phyloP scores from a whole-genome alignment of 352 stramenopile genomes.

The Phytophthora capsici region DNA sequence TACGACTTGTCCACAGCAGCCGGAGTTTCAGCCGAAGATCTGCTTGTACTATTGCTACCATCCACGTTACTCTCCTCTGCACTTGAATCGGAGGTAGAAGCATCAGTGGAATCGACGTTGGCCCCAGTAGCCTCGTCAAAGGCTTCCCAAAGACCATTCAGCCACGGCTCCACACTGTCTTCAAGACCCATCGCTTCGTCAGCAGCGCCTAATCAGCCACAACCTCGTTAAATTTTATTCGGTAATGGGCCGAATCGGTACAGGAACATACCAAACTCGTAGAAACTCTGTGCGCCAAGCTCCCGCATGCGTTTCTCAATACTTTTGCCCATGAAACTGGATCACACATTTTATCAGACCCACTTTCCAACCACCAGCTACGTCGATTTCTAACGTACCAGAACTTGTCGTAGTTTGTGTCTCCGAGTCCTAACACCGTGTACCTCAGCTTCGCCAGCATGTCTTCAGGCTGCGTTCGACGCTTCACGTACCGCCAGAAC shows the following conservation, averaged over 20 bases:
- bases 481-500: conserved; percentile 94
- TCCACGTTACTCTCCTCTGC: conserved; percentile 15
- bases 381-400: conserved; percentile 70
- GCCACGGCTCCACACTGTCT: conserved; percentile 94
- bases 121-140: conserved; percentile 48
- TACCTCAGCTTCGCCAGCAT: conserved; percentile 81
- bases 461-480: conserved; percentile 78
- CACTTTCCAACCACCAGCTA: background rate
- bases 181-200: conserved; percentile 96
- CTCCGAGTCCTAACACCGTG: conserved; percentile 92
- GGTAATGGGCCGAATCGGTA: too few species aligned
- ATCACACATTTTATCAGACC: background rate
- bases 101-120: background rate
- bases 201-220: conserved; percentile 60
- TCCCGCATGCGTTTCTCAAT: conserved; percentile 91
- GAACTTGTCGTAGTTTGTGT: conserved; percentile 98
- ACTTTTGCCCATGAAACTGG: conserved; percentile 85
- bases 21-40: background rate
- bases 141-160: conserved; percentile 60
- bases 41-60: background rate
- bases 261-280: conserved; percentile 53
- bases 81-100: conserved; percentile 32
- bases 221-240: background rate
- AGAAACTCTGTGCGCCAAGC: conserved; percentile 85
- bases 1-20: conserved; percentile 19